Conservation (phyloP, 1,284 basidiomycete genomes). For the Leccinum insigne region DNA sequence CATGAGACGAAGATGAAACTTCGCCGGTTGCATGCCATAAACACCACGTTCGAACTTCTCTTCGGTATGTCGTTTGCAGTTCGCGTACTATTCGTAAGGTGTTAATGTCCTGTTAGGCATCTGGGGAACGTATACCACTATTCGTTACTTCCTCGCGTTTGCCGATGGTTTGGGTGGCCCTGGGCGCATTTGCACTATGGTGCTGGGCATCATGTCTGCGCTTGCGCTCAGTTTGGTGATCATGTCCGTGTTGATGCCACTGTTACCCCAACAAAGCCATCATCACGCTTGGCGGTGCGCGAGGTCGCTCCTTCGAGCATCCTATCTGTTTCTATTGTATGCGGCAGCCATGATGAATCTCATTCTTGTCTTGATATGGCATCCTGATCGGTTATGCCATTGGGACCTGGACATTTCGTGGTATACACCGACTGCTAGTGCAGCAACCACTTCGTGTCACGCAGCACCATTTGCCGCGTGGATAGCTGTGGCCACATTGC, state of each 20-base stretch:
- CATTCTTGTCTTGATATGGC: constrained; percentile 47
- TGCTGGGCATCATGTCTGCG: constrained; percentile 60
- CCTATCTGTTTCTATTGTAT: constrained; percentile 49
- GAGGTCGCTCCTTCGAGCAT: constrained; percentile 37
- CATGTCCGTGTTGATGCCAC: constrained; percentile 41
- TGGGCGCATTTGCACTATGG: constrained; percentile 46
- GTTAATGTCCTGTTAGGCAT: constrained; percentile 37
- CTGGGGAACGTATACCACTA: constrained; percentile 60
- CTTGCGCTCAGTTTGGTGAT: constrained; percentile 57
- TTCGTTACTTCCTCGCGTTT: constrained; percentile 64
- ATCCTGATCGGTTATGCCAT: constrained; percentile 48
- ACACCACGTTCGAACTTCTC: constrained; percentile 42
- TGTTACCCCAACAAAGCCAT: constrained; percentile 32
- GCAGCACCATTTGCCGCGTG: constrained; percentile 49
- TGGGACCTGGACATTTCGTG: constrained; percentile 68
- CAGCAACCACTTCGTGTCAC: constrained; percentile 29
- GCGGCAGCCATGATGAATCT: constrained; percentile 55
- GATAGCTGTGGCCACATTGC: constrained; percentile 50
- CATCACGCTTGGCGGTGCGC: constrained; percentile 13
- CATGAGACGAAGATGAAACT: constrained; percentile 39
- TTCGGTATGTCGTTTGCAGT: constrained; percentile 43
- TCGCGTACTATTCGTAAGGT: not conserved
- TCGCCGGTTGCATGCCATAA: constrained; percentile 40
- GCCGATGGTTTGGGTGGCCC: constrained; percentile 39
- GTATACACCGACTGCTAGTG: constrained; percentile 38